These are phyloP conservation scores for Trichoderma virens DNA, from an alignment of 495 filamentous ascomycete genomes.

Conservation along the genomic window DNA sequence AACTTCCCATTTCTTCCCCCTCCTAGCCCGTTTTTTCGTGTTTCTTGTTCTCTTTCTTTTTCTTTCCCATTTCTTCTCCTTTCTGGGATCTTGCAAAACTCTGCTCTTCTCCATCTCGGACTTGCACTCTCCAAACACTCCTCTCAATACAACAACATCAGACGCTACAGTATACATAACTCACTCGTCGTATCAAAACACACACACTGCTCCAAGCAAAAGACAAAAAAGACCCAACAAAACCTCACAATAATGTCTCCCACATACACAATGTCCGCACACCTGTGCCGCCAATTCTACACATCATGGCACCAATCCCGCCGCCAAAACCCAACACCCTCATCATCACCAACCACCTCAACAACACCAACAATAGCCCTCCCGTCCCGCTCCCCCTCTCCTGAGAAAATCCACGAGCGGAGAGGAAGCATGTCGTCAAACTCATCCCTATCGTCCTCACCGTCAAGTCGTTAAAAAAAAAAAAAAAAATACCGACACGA, in stretches of 20 bases:
- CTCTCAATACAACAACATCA: too few species aligned
- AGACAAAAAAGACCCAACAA: background rate
- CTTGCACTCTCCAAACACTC: too few species aligned
- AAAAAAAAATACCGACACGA: background rate
- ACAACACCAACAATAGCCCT: background rate
- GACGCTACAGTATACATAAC: too few species aligned
- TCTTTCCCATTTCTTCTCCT: background rate
- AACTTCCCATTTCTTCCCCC: too few species aligned
- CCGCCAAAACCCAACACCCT: background rate
- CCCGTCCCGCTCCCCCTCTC: background rate
- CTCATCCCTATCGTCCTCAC: background rate
- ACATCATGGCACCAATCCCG: constrained; percentile 35
- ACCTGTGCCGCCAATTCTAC: constrained; percentile 45
- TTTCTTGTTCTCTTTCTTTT: background rate
- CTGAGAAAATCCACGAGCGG: background rate
- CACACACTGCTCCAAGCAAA: background rate
- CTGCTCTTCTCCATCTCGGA: background rate
- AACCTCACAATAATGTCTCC: constrained; percentile 31
- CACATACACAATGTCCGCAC: constrained; percentile 46
- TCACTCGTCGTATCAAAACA: too few species aligned
- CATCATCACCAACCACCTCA: background rate
- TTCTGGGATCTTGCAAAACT: too few species aligned
- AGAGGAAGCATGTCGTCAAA: constrained; percentile 3
- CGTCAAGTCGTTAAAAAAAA: background rate
- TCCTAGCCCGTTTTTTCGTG: too few species aligned